Percentiles rank a stretch among this genome's conserved stretches.
These are phyloP conservation scores for Alternaria ethzedia DNA, from an alignment of 2,329 filamentous ascomycete genomes.

Conservation along the genomic window DNA sequence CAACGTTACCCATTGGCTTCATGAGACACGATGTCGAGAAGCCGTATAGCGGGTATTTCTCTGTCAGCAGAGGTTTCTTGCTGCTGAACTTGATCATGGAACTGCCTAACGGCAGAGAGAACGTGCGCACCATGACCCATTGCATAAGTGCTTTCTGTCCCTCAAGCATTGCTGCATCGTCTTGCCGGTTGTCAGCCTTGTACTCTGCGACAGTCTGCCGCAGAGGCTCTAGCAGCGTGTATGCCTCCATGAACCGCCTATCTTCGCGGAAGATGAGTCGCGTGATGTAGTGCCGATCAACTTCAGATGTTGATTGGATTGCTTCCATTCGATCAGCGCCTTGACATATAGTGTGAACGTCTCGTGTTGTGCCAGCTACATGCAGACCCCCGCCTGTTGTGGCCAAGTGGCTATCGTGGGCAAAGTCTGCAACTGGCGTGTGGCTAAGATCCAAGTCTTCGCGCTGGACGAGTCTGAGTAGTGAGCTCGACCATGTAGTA, in stretches of 20 bases:
- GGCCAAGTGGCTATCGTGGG: constrained; percentile 33
- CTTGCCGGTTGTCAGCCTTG: constrained; percentile 75
- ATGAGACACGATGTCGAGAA: constrained; percentile 93
- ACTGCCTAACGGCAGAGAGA: constrained; percentile 86
- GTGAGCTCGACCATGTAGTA: constrained; percentile 71
- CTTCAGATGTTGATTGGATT: constrained; percentile 80
- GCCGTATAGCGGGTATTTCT: constrained; percentile 86
- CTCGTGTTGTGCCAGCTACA: constrained; percentile 53
- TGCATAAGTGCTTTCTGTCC: constrained; percentile 91
- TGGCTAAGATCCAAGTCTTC: constrained; percentile 70
- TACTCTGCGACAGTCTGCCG: constrained; percentile 81
- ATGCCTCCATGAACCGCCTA: constrained; percentile 84
- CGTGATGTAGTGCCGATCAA: constrained; percentile 81
- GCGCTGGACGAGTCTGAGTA: constrained; percentile 79
- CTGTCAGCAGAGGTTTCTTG: constrained; percentile 85
- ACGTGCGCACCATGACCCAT: constrained; percentile 81
- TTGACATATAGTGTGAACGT: constrained; percentile 79
- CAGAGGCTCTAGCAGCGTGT: constrained; percentile 82
- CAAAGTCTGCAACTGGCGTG: constrained; percentile 22
- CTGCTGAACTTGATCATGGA: constrained; percentile 88
- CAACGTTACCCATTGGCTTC: constrained; percentile 87
- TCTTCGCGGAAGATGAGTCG: constrained; percentile 90
- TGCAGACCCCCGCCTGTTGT: constrained; percentile 20
- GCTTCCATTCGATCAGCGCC: constrained; percentile 67
- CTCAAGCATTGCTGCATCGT: constrained; percentile 86